Conservation (phyloP, 2,329 filamentous ascomycete species). For the Aspergillus pseudoviridinutans region DNA sequence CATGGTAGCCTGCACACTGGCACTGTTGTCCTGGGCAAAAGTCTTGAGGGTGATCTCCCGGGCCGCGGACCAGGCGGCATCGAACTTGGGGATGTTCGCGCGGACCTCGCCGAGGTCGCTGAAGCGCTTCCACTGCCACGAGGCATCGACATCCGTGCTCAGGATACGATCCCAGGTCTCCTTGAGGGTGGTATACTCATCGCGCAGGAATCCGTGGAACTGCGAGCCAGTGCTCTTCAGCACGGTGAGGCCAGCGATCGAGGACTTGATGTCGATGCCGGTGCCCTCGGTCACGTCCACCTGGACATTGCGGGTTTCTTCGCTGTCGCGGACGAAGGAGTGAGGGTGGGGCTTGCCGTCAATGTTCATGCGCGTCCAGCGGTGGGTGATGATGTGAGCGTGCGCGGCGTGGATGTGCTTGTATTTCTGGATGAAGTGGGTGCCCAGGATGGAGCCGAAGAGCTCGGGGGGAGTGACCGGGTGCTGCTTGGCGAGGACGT, state of each 20-base stretch:
- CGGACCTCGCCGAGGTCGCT: slow-evolving; percentile 63
- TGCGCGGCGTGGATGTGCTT: slow-evolving; percentile 81
- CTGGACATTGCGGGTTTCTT: slow-evolving; percentile 81
- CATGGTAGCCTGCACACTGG: slow-evolving; percentile 96
- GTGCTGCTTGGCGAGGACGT: slow-evolving; percentile 91
- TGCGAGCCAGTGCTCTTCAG: slow-evolving; percentile 95
- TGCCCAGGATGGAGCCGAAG: slow-evolving; percentile 77
- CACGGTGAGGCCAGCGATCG: slow-evolving; percentile 77
- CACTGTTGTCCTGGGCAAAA: slow-evolving; percentile 85
- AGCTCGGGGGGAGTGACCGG: slow-evolving; percentile 90
- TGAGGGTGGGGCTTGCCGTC: slow-evolving; percentile 91
- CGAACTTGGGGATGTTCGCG: slow-evolving; percentile 62
- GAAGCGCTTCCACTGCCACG: slow-evolving; percentile 81
- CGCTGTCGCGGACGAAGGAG: slow-evolving; percentile 86
- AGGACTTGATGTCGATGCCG: slow-evolving; percentile 72
- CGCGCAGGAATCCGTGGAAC: slow-evolving; percentile 89
- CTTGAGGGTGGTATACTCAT: slow-evolving; percentile 85
- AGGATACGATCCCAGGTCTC: slow-evolving; percentile 96
- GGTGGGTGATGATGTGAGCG: slow-evolving; percentile 75
- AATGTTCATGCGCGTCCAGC: slow-evolving; percentile 85
- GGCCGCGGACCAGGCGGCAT: slow-evolving; percentile 73
- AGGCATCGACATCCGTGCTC: slow-evolving; percentile 84
- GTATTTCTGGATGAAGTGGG: slow-evolving; percentile 87
- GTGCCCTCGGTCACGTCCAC: slow-evolving; percentile 62
- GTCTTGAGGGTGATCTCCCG: slow-evolving; percentile 81